phyloP scores from a whole-genome alignment of 208 protist genomes.

The Leishmania lainsoni region DNA sequence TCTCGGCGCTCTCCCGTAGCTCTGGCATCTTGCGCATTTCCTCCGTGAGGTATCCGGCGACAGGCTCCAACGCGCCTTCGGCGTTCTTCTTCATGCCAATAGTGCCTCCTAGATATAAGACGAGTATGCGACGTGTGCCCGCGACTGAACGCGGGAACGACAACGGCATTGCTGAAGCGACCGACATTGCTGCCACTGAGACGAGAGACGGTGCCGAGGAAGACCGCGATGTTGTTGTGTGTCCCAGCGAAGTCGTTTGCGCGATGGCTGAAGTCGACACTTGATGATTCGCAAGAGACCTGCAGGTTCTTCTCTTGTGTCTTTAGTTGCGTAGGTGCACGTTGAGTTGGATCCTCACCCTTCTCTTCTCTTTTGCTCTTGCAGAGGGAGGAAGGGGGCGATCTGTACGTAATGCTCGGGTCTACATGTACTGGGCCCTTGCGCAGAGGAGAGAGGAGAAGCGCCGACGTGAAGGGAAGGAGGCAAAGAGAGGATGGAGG shows the following conservation, averaged over 20 bases:
- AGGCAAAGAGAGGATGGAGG: background rate
- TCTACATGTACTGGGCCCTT: background rate
- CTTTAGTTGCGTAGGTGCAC: background rate
- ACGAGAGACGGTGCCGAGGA: background rate
- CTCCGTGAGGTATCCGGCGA: slow-evolving; percentile 68
- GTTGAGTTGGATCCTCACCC: background rate
- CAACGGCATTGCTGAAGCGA: background rate
- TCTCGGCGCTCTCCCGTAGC: slow-evolving; percentile 39
- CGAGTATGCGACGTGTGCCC: slow-evolving; percentile 48
- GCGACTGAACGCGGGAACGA: background rate
- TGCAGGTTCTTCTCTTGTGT: too few species aligned
- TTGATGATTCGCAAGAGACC: too few species aligned
- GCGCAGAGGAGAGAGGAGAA: too few species aligned
- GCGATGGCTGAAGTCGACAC: background rate
- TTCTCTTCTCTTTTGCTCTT: background rate
- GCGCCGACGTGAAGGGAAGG: background rate
- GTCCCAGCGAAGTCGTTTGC: background rate
- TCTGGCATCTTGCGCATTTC: slow-evolving; percentile 72
- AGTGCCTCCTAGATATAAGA: slow-evolving; percentile 90
- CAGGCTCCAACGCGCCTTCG: slow-evolving; percentile 65
- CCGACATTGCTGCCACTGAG: background rate
- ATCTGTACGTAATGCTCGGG: background rate
- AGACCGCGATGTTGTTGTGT: background rate
- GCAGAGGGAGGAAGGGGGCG: background rate
- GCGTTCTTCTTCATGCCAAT: slow-evolving; percentile 87